These are phyloP conservation scores for Linum trigynum DNA, from an alignment of 345 rosid species.

Conservation along the genomic window DNA sequence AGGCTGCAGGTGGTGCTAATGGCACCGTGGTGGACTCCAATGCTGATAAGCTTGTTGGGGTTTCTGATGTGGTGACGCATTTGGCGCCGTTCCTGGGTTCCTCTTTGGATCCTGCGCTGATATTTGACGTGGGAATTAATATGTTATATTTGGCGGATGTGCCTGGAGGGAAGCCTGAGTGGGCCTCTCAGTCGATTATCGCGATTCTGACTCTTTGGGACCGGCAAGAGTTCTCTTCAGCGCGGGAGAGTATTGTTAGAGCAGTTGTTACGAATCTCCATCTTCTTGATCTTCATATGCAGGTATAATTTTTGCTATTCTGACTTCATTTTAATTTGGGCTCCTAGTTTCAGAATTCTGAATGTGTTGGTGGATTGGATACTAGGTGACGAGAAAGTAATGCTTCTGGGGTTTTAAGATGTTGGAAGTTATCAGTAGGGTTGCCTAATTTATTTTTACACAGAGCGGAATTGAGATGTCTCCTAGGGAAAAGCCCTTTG, in stretches of 20 bases:
- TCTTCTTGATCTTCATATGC: conserved; percentile 94
- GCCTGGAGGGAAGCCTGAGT: conserved; percentile 96
- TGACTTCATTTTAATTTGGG: no score
- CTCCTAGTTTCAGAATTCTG: background rate
- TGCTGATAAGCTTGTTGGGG: conserved; percentile 84
- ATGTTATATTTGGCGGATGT: conserved; percentile 95
- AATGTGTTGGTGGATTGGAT: background rate
- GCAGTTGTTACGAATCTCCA: conserved; percentile 91
- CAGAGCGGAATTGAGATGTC: background rate
- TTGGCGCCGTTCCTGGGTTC: conserved; percentile 85
- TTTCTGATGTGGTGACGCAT: conserved; percentile 77
- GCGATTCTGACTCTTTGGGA: conserved; percentile 98
- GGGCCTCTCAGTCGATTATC: conserved; percentile 92
- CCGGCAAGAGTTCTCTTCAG: conserved; percentile 94
- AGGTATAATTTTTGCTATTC: conserved; percentile 32
- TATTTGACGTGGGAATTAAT: conserved; percentile 91
- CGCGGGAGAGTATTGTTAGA: conserved; percentile 94
- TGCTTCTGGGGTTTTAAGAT: background rate
- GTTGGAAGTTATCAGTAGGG: background rate
- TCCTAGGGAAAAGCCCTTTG: background rate
- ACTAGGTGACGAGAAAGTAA: background rate
- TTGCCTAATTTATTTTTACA: background rate
- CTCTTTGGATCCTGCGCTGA: conserved; percentile 89
- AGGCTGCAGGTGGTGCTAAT: conserved; percentile 34
- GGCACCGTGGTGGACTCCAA: conserved; percentile 45